phyloP scores from a whole-genome alignment of 176 grass and related monocot genomes.

The Ananas comosus region DNA sequence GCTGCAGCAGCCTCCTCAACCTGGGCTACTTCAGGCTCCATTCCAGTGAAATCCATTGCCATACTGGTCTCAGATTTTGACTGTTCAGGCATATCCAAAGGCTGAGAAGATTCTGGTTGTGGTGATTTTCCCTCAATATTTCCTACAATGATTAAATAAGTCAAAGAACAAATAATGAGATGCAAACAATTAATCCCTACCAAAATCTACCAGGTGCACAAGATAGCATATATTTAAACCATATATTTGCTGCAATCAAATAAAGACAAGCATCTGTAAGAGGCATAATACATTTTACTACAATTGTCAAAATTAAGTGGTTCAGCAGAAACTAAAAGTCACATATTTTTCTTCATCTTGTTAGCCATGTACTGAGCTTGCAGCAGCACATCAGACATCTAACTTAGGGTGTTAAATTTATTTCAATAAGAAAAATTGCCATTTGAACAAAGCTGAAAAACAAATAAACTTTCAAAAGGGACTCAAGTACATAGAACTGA shows the following conservation, averaged over 20 bases:
- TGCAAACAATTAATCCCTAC: background rate
- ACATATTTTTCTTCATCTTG: no score
- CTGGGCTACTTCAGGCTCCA: slow-evolving; percentile 39
- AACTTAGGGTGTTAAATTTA: background rate
- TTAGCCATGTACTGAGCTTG: no score
- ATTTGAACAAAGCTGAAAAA: background rate
- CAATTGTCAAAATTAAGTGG: no score
- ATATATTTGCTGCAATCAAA: background rate
- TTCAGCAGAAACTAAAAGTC: no score
- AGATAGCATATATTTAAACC: background rate
- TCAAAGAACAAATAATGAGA: slow-evolving; percentile 6
- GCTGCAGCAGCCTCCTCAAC: slow-evolving; percentile 42
- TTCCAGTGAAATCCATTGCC: slow-evolving; percentile 32
- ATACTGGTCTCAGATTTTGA: slow-evolving; percentile 31
- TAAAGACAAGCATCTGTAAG: background rate
- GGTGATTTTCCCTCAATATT: slow-evolving; percentile 40
- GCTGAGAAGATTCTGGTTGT: slow-evolving; percentile 34
- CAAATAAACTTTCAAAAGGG: background rate
- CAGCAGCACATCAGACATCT: background rate
- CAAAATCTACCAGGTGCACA: background rate
- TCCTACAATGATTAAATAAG: slow-evolving; percentile 25
- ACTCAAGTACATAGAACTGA: background rate
- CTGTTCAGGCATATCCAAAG: slow-evolving; percentile 39
- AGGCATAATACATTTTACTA: no score
- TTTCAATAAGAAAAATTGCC: background rate